Percentiles rank a stretch among this genome's conserved stretches.
These are phyloP conservation scores for Amylostereum areolatum DNA, from an alignment of 1,284 basidiomycete species.

Conservation along the genomic window DNA sequence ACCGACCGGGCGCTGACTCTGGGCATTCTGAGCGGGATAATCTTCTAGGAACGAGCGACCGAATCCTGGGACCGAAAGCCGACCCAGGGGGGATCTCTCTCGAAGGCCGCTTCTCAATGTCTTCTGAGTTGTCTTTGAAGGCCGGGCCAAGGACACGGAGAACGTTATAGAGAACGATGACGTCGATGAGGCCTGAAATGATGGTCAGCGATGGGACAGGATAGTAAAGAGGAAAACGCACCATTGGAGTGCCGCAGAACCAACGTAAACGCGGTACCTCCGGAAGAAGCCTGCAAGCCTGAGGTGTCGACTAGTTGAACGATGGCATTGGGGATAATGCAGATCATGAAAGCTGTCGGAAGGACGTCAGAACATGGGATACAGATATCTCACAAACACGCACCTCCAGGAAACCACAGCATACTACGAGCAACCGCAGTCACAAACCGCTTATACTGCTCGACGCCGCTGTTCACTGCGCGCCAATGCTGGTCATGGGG, in stretches of 20 bases:
- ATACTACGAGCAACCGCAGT: conserved; percentile 53
- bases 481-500: conserved; percentile 37
- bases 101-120: conserved; percentile 24
- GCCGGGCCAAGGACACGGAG: conserved; percentile 57
- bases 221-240: conserved; percentile 23
- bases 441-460: conserved; percentile 56
- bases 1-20: no score
- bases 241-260: conserved; percentile 51
- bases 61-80: not conserved
- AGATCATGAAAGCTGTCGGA: conserved; percentile 45
- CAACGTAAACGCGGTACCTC: conserved; percentile 41
- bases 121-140: conserved; percentile 22
- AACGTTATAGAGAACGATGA: conserved; percentile 59
- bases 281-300: conserved; percentile 39
- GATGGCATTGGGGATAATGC: conserved; percentile 56
- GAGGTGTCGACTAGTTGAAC: conserved; percentile 43
- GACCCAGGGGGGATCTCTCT: conserved; percentile 8
- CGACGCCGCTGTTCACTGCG: conserved; percentile 24
- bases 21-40: not conserved
- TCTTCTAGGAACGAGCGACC: not conserved
- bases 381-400: conserved; percentile 15
- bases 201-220: conserved; percentile 10
- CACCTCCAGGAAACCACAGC: conserved; percentile 67
- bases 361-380: conserved; percentile 3
- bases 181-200: conserved; percentile 51